phyloP scores from a whole-genome alignment of 768 basidiomycete genomes.

The Nidularia sp. region DNA sequence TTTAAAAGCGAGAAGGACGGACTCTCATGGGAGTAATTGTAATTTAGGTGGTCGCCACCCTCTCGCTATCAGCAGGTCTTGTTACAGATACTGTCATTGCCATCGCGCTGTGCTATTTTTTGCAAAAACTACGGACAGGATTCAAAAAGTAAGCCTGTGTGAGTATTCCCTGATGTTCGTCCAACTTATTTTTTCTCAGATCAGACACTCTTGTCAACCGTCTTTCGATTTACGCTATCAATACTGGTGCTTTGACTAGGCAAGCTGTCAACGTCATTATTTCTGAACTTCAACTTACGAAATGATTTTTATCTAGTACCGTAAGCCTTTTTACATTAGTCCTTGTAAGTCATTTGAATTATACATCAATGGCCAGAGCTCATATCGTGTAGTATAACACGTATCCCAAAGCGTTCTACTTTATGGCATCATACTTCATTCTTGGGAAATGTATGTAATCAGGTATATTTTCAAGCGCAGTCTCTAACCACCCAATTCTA shows the following conservation, averaged over 20 bases:
- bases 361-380: not conserved
- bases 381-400: constrained; percentile 40
- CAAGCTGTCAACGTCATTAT: constrained; percentile 12
- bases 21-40: not conserved
- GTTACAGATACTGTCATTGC: constrained; percentile 50
- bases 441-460: constrained; percentile 48
- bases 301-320: constrained; percentile 21
- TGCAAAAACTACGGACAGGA: constrained; percentile 49
- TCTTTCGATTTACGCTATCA: constrained; percentile 57
- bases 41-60: constrained; percentile 33
- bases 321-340: constrained; percentile 36
- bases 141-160: constrained; percentile 28
- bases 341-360: constrained; percentile 18
- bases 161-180: not conserved
- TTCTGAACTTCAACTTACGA: not conserved
- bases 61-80: constrained; percentile 46
- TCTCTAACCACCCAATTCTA: constrained; percentile 6
- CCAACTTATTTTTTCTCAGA: constrained; percentile 20
- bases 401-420: constrained; percentile 49
- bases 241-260: constrained; percentile 62
- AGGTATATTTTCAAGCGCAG: not conserved
- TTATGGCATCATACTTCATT: constrained; percentile 55
- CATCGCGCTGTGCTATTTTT: constrained; percentile 45
- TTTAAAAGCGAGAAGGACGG: too few relatives aligned
- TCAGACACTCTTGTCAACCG: constrained; percentile 54